Percentiles rank a stretch among this genome's conserved stretches.
These are phyloP conservation scores for Platanthera zijinensis DNA, from an alignment of 106 monocot species.

Conservation along the genomic window DNA sequence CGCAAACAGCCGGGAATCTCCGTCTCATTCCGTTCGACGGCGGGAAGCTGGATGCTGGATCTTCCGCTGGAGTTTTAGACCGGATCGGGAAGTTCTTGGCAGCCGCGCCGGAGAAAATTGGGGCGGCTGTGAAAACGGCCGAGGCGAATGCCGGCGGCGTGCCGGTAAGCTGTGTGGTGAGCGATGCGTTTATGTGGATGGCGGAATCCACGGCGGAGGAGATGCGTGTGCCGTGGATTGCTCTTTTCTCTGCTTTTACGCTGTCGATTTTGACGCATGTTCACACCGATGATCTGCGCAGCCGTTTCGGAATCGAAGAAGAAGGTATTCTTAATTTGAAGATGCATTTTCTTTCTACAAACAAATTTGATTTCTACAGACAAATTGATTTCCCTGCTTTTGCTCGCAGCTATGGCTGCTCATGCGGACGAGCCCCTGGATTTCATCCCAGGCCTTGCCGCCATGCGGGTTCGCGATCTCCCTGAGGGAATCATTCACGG, in stretches of 20 bases:
- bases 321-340: conserved; percentile 18
- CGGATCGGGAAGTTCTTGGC: conserved; percentile 21
- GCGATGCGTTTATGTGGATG: conserved; percentile 51
- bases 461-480: conserved; percentile 40
- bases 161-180: conserved; percentile 32
- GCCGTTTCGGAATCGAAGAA: conserved; percentile 16
- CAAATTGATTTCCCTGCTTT: background rate
- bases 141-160: conserved; percentile 3
- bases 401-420: background rate
- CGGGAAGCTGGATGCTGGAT: background rate
- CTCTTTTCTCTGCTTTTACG: conserved; percentile 26
- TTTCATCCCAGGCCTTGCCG: conserved; percentile 46
- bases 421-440: conserved; percentile 23
- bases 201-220: conserved; percentile 39
- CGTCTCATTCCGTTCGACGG: conserved; percentile 18
- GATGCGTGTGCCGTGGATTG: conserved; percentile 39
- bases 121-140: conserved; percentile 21
- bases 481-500: conserved; percentile 47
- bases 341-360: background rate
- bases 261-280: conserved; percentile 20
- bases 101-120: conserved; percentile 17
- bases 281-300: conserved; percentile 31
- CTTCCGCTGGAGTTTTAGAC: background rate
- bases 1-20: conserved; percentile 14
- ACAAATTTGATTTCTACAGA: background rate